Base-by-base conservation (phyloP, 305 asterid species). In the Ilex paraguariensis region DNA sequence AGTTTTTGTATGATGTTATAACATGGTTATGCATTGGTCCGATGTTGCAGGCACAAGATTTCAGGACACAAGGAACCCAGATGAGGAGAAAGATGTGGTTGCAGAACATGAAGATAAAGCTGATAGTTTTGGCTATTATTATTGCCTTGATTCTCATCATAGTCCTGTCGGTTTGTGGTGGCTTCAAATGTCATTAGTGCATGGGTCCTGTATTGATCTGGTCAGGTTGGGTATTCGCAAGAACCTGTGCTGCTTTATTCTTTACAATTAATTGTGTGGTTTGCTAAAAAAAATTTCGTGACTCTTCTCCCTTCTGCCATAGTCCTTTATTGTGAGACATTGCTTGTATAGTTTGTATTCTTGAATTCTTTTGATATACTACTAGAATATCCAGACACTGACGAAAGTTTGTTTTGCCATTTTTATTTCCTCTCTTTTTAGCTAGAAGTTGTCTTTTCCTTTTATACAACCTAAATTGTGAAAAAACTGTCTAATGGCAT, bases 21-120 rank as follows among this genome's bases (percentile, higher is more conserved):
- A 46, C 52, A 0, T 46, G 54, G 40, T 51, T 30, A 8, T 12
- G 59, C 75, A 39, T 36, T 69, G 46, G 48, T 10, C 44, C 33
- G 59, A 15, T 21, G 28, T 60, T 66, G 72, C 79, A 87, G 92
- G 93, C 95, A 13, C 95, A 87, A 75, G 95, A 87, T 79, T 87
- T 87, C 74, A 82, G 86, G 81, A 82, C 95, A 28, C 90, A 81
- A 67, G 95, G 95, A 75, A 87, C 93, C 59, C 52, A 77, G 73
- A 81, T 87, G 80, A 87, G 92, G 85, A 83, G 95, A 68, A 85
- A 79, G 72, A 87, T 87, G 88, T 87, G 95, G 95, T 54, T 82
- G 40, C 95, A 85, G 81, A 87, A 85, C 51, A 85, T 87, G 95
- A 87, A 84, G 79, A 81, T 84, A 76, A 87, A 87, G 84, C 87